Percentiles rank a stretch among this genome's conserved stretches.
Conservation (phyloP, 2,329 filamentous ascomycete species). For the Xylariaceae sp. region DNA sequence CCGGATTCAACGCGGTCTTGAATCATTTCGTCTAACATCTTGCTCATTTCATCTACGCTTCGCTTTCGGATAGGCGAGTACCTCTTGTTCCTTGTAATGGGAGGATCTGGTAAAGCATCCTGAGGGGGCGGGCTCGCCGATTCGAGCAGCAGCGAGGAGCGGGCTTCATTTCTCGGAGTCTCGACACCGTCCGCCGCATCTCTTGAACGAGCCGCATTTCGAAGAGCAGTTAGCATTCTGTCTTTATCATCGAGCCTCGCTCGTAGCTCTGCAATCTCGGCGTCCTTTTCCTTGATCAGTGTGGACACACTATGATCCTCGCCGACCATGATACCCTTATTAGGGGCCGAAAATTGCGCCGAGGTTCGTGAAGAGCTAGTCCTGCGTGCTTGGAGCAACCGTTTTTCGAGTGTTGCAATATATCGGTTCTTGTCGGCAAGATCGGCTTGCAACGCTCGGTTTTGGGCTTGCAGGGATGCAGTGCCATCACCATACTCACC, state of each 20-base stretch:
- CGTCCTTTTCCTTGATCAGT: slow-evolving; percentile 79
- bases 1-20: slow-evolving; percentile 77
- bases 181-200: slow-evolving; percentile 64
- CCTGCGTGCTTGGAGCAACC: slow-evolving; percentile 80
- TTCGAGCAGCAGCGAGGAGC: slow-evolving; percentile 31
- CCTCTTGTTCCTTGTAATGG: slow-evolving; percentile 26
- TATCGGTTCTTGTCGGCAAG: slow-evolving; percentile 96
- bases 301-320: slow-evolving; percentile 72
- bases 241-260: slow-evolving; percentile 91
- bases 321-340: slow-evolving; percentile 62
- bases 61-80: slow-evolving; percentile 42
- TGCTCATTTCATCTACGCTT: slow-evolving; percentile 87
- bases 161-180: slow-evolving; percentile 30
- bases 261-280: slow-evolving; percentile 86
- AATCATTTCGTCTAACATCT: slow-evolving; percentile 94
- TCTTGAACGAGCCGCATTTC: slow-evolving; percentile 77
- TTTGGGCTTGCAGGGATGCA: slow-evolving; percentile 77
- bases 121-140: slow-evolving; percentile 33
- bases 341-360: slow-evolving; percentile 58
- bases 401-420: slow-evolving; percentile 87
- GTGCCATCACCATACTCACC: slow-evolving; percentile 84
- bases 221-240: slow-evolving; percentile 81
- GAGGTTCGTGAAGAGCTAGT: slow-evolving; percentile 87
- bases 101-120: slow-evolving; percentile 31
- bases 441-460: slow-evolving; percentile 88